These are phyloP conservation scores for Aspergillus sojae DNA, from an alignment of 2,329 filamentous ascomycete species.

Conservation along the genomic window DNA sequence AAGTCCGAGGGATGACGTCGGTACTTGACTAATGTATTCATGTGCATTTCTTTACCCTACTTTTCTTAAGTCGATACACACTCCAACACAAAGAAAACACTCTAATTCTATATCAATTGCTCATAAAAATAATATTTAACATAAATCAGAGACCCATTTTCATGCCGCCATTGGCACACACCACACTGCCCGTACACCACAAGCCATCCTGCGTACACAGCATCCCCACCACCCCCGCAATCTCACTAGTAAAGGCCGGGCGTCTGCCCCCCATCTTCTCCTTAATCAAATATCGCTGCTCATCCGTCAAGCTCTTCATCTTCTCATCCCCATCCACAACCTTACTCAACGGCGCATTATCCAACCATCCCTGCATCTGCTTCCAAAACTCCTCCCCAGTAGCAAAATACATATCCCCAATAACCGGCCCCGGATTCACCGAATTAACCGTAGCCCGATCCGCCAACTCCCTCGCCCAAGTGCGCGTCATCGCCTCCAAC, in stretches of 20 bases:
- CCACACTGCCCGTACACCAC: slow-evolving; percentile 78
- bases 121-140: not conserved
- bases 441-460: slow-evolving; percentile 67
- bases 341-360: slow-evolving; percentile 66
- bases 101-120: not conserved
- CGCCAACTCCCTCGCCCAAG: slow-evolving; percentile 65
- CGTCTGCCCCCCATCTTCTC: slow-evolving; percentile 60
- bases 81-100: not conserved
- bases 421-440: slow-evolving; percentile 67
- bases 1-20: not conserved
- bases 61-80: not conserved
- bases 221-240: slow-evolving; percentile 78
- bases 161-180: slow-evolving; percentile 81
- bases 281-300: slow-evolving; percentile 64
- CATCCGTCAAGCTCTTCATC: slow-evolving; percentile 61
- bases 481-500: slow-evolving; percentile 69
- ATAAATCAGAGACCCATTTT: slow-evolving; percentile 45
- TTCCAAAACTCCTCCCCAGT: slow-evolving; percentile 61
- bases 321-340: slow-evolving; percentile 61
- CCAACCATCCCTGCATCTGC: slow-evolving; percentile 62
- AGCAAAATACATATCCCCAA: slow-evolving; percentile 66
- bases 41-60: not conserved
- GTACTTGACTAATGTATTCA: not conserved
- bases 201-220: slow-evolving; percentile 70
- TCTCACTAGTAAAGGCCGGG: slow-evolving; percentile 68